Evolutionary conservation across 2,329 filamentous ascomycete genomes (phyloP), one percentile per base, ranked within the genome.

Genomic region (Phaeoacremonium minimum): DNA sequence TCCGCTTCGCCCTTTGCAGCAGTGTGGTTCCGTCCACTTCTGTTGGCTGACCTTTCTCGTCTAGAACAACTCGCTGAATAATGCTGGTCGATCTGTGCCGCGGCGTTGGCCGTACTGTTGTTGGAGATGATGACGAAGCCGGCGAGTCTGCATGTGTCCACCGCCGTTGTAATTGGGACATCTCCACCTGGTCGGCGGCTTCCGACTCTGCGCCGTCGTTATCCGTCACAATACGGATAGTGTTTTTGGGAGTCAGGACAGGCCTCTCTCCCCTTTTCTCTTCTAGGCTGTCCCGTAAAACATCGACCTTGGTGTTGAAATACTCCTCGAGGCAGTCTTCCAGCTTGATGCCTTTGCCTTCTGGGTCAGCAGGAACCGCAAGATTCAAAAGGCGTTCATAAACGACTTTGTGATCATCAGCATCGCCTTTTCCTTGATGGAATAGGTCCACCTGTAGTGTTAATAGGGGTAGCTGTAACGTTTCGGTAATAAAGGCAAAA

Each of bases 381-480:
- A 98, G 78, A 52, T 97, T 93, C 6, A 98, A 70, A 15, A 96
- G 65, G 36, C 93, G 75, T 62, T 98, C 93, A 47, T 95, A 91
- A 36, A 96, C 81, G 39, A 95, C 87, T 56, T 94, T 95, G 67
- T 97, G 91, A 52, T 98, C 93, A 46, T 94, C 89, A 28, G 80
- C 78, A 33, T 85, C 83, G 43, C 87, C 84, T 52, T 87, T 88
- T 12, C 91, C 93, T 16, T 88, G 86, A 53, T 63, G 93, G 49
- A 91, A 96, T 12, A 97, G 80, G 55, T 97, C 90, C 68, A 96
- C 91, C 56, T 95, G 94, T 26, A 97, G 64, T 0, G 90, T 90
- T 17, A 97, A 73, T 3, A 97, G 71, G 6, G 93, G 93, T 13
- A 97, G 63, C 49, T 95, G 83, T 15, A 98, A 73, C 15, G 84